phyloP scores from a whole-genome alignment of 768 basidiomycete genomes.

The Daedaleopsis sinensis region DNA sequence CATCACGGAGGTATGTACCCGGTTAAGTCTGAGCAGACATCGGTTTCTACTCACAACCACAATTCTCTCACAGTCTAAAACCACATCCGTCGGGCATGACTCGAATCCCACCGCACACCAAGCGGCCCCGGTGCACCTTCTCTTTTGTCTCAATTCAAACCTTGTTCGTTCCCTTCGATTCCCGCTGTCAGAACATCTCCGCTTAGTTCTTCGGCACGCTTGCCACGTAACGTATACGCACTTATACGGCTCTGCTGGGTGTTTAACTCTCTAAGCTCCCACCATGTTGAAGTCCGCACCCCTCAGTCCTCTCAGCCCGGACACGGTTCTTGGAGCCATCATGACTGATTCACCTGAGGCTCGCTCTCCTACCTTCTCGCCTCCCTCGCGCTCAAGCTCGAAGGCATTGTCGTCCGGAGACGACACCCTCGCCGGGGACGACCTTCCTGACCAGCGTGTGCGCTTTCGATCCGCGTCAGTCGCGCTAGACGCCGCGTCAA shows the following conservation, averaged over 20 bases:
- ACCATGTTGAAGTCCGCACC: neutral
- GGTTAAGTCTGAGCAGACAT: no score
- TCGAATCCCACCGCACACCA: neutral
- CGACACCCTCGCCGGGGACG: constrained; percentile 2
- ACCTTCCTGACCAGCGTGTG: neutral
- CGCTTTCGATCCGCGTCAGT: constrained; percentile 1
- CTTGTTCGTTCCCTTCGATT: neutral
- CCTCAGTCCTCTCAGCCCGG: neutral
- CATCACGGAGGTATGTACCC: no score
- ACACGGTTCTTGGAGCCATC: neutral
- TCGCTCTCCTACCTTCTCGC: neutral
- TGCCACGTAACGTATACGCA: neutral
- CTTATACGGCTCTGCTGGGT: neutral
- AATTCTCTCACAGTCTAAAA: neutral
- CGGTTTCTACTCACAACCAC: no score
- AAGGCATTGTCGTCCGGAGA: neutral
- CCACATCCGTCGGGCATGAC: neutral
- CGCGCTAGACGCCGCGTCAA: neutral
- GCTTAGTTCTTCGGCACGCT: neutral
- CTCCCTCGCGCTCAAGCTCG: neutral
- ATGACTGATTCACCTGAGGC: neutral
- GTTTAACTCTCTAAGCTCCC: neutral
- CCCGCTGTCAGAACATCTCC: neutral
- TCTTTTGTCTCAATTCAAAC: neutral
- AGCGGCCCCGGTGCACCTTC: neutral